Base-by-base conservation (phyloP, 345 rosid species). In the Microcos paniculata region DNA sequence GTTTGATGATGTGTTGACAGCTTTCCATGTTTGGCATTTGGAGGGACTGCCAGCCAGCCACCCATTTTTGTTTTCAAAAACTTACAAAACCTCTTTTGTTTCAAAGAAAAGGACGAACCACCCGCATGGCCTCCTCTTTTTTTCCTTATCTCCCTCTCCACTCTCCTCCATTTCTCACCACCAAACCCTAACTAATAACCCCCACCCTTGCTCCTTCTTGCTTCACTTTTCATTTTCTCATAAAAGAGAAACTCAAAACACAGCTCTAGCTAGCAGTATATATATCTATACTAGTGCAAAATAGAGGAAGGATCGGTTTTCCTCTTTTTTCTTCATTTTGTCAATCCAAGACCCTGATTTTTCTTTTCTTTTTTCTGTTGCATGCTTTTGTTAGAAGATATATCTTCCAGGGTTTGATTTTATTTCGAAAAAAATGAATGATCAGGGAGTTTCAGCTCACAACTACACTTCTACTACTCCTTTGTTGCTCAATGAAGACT, bases 1-100 rank as follows among this genome's bases (percentile, higher is more conserved):
- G 49, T 12, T 80, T 52, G 78, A 58, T 77, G 73, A 77, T 84
- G 81, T 77, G 77, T 76, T 77, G 80, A 80, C 82, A 82, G 83
- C 77, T 80, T 76, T 77, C 48, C 64, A 52, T 73, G 70, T 77
- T 78, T 77, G 80, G 79, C 84, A 80, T 78, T 78, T 80, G 77
- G 59, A 84, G 80, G 66, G 46, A 56, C 75, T 75, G 80, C 80
- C 84, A 72, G 49, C 83, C 40, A 35, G 40, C 40, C 40, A 35
- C 40, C 40, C 40, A 66, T 48, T 30, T 70, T 76, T 56, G 45
- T 28, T 30, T 24, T 12, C 24, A 10, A 38, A 30, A 49, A 31
- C 52, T 19, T 16, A 64, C 43, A 46, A 28, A 70, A 51, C 11
- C 7, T 19, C 53, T 16, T 16, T 40, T 52, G 58, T 71, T 57